Conservation (phyloP, 345 rosid genomes). For the Eucalyptus sideroxylon region DNA sequence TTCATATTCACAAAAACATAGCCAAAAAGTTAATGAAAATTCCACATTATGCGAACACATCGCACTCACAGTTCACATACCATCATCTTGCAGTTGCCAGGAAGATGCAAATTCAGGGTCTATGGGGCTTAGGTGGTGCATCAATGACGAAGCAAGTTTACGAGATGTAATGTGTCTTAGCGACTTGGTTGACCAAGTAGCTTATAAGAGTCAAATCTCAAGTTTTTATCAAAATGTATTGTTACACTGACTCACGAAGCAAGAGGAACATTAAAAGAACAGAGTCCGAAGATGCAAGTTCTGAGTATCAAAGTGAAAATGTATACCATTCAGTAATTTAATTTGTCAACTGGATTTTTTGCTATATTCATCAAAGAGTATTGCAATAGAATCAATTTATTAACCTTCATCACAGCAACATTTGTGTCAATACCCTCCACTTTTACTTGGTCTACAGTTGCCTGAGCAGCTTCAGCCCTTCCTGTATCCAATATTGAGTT, state of each 20-base stretch:
- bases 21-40: background rate
- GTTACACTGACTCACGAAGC: background rate
- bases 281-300: background rate
- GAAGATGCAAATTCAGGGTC: background rate
- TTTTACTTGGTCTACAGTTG: conserved; percentile 88
- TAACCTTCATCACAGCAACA: conserved; percentile 81
- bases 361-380: background rate
- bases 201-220: background rate
- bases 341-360: background rate
- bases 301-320: background rate
- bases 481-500: conserved; percentile 57
- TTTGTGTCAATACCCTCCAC: conserved; percentile 95
- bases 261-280: background rate
- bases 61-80: background rate
- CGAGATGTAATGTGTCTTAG: background rate
- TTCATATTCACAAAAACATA: background rate
- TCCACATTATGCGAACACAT: background rate
- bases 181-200: background rate
- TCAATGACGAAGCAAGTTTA: background rate
- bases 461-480: conserved; percentile 89
- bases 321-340: background rate
- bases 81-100: background rate
- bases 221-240: background rate
- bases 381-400: background rate
- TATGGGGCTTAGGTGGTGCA: background rate